phyloP scores from a whole-genome alignment of 2,329 filamentous ascomycete genomes.

The Davidsoniella neocaledoniae region DNA sequence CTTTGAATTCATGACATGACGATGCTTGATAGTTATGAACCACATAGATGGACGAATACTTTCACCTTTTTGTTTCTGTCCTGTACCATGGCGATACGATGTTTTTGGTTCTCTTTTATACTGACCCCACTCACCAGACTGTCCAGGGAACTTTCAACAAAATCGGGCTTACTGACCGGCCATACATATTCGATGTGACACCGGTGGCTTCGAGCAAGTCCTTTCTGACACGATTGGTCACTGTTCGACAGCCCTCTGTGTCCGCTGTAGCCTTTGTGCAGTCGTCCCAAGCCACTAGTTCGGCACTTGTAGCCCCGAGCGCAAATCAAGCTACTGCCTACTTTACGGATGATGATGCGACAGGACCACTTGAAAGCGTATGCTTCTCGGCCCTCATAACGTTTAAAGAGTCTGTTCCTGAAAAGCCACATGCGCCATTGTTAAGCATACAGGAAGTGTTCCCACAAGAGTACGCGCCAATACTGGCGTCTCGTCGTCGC shows the following conservation, averaged over 20 bases:
- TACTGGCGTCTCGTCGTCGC: conserved; percentile 16
- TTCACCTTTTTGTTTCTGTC: no score
- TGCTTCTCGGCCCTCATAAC: conserved; percentile 36
- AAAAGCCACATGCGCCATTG: conserved; percentile 18
- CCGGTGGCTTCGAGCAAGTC: conserved; percentile 28
- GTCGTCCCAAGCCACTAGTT: conserved; percentile 12
- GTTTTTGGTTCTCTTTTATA: neutral
- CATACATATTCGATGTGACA: conserved; percentile 35
- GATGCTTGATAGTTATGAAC: no score
- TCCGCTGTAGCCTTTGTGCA: conserved; percentile 20
- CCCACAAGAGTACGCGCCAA: conserved; percentile 21
- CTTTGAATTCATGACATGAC: no score
- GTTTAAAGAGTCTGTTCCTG: conserved; percentile 27
- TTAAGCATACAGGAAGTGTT: conserved; percentile 29
- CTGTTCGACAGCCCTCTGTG: conserved; percentile 27
- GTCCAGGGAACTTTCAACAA: conserved; percentile 40
- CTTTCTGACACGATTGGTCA: conserved; percentile 33
- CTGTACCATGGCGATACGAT: no score
- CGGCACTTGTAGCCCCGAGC: no score
- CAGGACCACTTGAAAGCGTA: conserved; percentile 24
- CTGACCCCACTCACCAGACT: conserved; percentile 22
- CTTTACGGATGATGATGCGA: conserved; percentile 15
- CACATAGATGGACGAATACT: no score
- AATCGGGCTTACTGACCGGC: conserved; percentile 29
- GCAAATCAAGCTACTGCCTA: neutral